Base-by-base conservation (phyloP, 305 asterid genomes). In the Solanum hybrid region DNA sequence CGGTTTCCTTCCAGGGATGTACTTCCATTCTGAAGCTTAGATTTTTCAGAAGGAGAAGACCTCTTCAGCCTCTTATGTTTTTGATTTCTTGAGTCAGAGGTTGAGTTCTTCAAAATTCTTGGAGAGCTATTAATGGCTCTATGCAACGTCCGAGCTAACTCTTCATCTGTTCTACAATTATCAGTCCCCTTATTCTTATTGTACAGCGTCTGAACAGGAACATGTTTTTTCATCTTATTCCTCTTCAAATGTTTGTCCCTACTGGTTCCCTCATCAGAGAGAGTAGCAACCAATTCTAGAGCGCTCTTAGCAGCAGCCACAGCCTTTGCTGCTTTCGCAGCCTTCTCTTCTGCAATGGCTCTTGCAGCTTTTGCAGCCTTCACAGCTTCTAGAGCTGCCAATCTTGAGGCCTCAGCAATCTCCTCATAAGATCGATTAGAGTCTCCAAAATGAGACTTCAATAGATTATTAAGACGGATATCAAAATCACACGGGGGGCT, bases 301-400 rank as follows among this genome's bases (percentile, higher is more conserved):
- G 99, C 99, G 88, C 86, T 93, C 95, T 94, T 97, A 76, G 99
- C 99, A 89, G 98, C 98, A 77, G 98, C 95, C 90, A 96, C 94
- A 7, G 99, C 99, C 93, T 91, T 95, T 2, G 96, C 98, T 36
- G 99, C 99, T 91, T 93, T 97, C 42, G 95, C 95, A 38, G 99
- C 99, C 91, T 96, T 97, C 90, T 94, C 96, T 91, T 95, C 99
- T 22, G 99, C 99, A 29, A 89, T 90, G 89, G 98, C 98, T 91
- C 98, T 94, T 19, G 99, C 98, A 79, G 93, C 92, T 91, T 91
- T 93, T 31, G 99, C 99, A 82, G 90, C 91, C 91, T 90, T 93
- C 42, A 93, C 91, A 42, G 99, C 98, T 90, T 94, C 95, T 32
- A 89, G n/a, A 85, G 99, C 99, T 79, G 97, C 97, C 89, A 89